Conservation (phyloP, 768 basidiomycete species). For the Tulasnella sp. region DNA sequence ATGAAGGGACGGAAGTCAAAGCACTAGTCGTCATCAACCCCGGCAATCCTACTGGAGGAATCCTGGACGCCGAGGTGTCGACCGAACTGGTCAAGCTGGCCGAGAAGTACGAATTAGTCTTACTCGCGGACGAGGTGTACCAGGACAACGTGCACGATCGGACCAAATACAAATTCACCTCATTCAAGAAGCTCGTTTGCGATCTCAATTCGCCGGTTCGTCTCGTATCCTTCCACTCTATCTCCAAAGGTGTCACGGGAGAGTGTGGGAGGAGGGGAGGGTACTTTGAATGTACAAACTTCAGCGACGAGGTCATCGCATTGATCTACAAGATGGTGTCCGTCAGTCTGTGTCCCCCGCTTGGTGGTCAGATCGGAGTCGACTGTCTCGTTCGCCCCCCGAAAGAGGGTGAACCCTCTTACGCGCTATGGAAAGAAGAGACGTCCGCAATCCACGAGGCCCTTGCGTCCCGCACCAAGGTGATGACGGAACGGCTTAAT, state of each 20-base stretch:
- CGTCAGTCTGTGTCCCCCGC: conserved; percentile 79
- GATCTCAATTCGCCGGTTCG: conserved; percentile 58
- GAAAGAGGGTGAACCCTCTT: conserved; percentile 58
- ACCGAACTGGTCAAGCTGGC: conserved; percentile 68
- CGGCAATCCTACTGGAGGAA: conserved; percentile 90
- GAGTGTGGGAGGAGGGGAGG: conserved; percentile 97
- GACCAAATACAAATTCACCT: conserved; percentile 63
- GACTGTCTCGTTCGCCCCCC: conserved; percentile 93
- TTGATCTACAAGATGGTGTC: conserved; percentile 95
- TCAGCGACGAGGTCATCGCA: conserved; percentile 63
- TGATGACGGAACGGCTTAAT: conserved; percentile 75
- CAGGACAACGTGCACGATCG: conserved; percentile 78
- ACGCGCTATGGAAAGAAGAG: conserved; percentile 71
- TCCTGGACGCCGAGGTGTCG: conserved; percentile 64
- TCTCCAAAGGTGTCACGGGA: conserved; percentile 90
- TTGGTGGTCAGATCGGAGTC: conserved; percentile 86
- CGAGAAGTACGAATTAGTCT: conserved; percentile 71
- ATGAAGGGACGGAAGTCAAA: conserved; percentile 53
- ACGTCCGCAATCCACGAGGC: conserved; percentile 67
- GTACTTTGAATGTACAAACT: conserved; percentile 87
- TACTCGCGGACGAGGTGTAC: conserved; percentile 98
- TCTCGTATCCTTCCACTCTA: conserved; percentile 93
- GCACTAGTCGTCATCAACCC: conserved; percentile 97
- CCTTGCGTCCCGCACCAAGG: conserved; percentile 53
- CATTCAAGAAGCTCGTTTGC: conserved; percentile 83